Conservation (phyloP, 2,329 filamentous ascomycete species). For the Plenodomus biglobosus region DNA sequence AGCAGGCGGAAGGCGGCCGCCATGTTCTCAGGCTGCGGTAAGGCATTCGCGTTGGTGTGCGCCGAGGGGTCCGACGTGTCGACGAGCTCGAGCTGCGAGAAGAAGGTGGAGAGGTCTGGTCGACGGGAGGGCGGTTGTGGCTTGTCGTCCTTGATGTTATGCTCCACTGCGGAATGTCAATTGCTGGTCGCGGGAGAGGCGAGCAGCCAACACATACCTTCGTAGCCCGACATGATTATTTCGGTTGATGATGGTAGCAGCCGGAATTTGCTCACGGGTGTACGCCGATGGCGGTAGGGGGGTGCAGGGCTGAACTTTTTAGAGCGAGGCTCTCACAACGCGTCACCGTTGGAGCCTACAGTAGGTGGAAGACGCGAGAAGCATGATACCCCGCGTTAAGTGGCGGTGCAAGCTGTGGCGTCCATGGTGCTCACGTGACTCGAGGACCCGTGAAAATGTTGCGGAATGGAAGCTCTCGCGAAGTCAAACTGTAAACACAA, state of each 20-base stretch:
- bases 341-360: conserved; percentile 11
- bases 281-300: no score
- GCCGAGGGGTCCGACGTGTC: conserved; percentile 54
- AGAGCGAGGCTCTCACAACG: conserved; percentile 1
- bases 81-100: conserved; percentile 61
- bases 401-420: not conserved
- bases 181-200: conserved; percentile 9
- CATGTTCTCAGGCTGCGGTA: conserved; percentile 63
- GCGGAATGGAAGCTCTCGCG: no score
- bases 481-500: no score
- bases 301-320: not conserved
- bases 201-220: conserved; percentile 37
- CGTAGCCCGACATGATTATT: conserved; percentile 52
- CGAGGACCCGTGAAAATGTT: no score
- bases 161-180: conserved; percentile 48
- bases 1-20: conserved; percentile 61
- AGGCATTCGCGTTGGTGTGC: conserved; percentile 58
- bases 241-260: conserved; percentile 8
- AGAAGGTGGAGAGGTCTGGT: conserved; percentile 67
- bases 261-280: no score
- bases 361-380: not conserved
- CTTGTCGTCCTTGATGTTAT: conserved; percentile 48
- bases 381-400: not conserved
- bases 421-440: no score
- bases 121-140: conserved; percentile 52